A percentile compares a stretch with the other conserved stretches of the same genome.
Conservation (phyloP, 2,329 filamentous ascomycete species). For the Fusarium hostae region DNA sequence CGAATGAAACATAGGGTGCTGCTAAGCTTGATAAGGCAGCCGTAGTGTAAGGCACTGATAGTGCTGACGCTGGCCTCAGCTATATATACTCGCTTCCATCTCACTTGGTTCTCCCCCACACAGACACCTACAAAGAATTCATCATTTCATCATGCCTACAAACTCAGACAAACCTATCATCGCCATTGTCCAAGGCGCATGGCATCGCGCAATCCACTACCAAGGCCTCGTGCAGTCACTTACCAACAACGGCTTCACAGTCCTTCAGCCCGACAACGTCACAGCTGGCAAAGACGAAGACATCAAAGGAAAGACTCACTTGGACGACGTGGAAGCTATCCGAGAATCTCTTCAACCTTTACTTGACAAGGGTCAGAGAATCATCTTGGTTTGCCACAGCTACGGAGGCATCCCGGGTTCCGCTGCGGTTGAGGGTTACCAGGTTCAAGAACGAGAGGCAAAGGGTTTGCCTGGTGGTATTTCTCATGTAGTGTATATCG, state of each 20-base stretch:
- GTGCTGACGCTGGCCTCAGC: neutral
- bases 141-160: neutral
- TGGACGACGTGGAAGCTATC: conserved; percentile 15
- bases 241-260: neutral
- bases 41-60: neutral
- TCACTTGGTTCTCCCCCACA: rapidly evolving
- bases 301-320: conserved; percentile 3
- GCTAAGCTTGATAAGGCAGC: neutral
- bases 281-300: neutral
- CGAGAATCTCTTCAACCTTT: neutral
- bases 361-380: neutral
- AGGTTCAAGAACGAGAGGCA: conserved; percentile 40
- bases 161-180: neutral
- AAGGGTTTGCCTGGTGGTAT: conserved; percentile 46
- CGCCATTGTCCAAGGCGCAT: conserved; percentile 17
- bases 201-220: conserved; percentile 22
- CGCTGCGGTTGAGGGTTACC: conserved; percentile 40
- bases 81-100: neutral
- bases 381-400: conserved; percentile 38
- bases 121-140: rapidly evolving
- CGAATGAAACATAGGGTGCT: neutral
- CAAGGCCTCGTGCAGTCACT: neutral
- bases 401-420: conserved; percentile 49
- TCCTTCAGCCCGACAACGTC: neutral
- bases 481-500: conserved; percentile 44